Percentiles rank a stretch among this genome's conserved stretches.
Evolutionary conservation across 2,329 filamentous ascomycete genomes (phyloP).

Genomic region (Alternaria sp.): DNA sequence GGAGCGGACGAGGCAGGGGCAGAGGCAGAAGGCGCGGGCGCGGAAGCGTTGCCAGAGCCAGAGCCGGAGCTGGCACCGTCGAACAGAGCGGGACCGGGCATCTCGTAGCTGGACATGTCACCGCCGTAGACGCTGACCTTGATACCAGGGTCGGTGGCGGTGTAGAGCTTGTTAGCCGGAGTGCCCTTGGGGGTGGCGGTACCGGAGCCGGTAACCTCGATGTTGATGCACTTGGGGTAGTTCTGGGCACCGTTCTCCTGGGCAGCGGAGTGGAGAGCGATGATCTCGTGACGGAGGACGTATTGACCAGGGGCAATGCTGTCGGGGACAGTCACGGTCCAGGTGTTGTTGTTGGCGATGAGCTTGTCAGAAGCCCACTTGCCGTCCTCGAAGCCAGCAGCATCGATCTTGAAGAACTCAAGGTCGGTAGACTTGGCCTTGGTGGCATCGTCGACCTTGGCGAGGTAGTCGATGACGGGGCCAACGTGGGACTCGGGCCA

Average conservation of each 20-base stretch:
- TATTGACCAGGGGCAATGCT: constrained; percentile 63
- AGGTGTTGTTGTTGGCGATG: constrained; percentile 55
- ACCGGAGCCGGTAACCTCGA: constrained; percentile 58
- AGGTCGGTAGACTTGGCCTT: constrained; percentile 60
- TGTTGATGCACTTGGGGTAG: constrained; percentile 56
- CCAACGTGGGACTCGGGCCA: constrained; percentile 72
- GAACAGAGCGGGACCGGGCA: constrained; percentile 58
- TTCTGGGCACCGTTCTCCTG: constrained; percentile 53
- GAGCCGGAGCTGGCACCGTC: constrained; percentile 24
- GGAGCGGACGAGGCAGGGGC: constrained; percentile 12
- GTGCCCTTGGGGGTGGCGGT: constrained; percentile 55
- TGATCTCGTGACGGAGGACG: constrained; percentile 65
- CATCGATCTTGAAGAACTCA: constrained; percentile 69
- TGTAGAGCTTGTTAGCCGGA: constrained; percentile 62
- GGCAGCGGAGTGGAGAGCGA: constrained; percentile 64
- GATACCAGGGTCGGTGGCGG: constrained; percentile 63
- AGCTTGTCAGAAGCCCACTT: constrained; percentile 64
- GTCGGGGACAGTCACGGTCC: constrained; percentile 59
- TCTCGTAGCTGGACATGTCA: constrained; percentile 51
- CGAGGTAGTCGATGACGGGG: constrained; percentile 69
- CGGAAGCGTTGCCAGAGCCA: constrained; percentile 9
- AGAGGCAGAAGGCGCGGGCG: constrained; percentile 13
- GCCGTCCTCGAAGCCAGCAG: constrained; percentile 58
- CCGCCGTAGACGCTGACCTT: constrained; percentile 64
- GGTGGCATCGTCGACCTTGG: constrained; percentile 62